These are phyloP conservation scores for Aechmea fasciata DNA, from an alignment of 176 grass and related monocot genomes.

Conservation along the genomic window DNA sequence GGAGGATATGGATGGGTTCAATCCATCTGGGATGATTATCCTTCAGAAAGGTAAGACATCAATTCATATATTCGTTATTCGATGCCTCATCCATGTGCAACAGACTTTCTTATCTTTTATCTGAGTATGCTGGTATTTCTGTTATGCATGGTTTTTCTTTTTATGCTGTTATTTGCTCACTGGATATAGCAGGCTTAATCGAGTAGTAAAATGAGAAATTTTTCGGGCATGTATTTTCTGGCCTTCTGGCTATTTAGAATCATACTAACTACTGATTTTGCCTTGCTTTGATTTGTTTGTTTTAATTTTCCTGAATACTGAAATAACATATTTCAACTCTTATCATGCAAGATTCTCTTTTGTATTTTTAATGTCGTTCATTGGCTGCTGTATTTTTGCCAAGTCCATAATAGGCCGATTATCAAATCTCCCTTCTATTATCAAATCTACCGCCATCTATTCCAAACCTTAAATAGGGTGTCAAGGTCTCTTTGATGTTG, in stretches of 20 bases:
- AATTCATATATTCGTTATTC: conserved; percentile 1
- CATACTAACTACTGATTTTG: background rate
- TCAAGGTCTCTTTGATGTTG: background rate
- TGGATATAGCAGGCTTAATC: too few species aligned
- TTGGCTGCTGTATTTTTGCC: background rate
- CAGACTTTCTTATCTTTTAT: conserved; percentile 8
- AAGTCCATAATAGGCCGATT: background rate
- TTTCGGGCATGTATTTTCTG: too few species aligned
- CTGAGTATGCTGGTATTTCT: too few species aligned
- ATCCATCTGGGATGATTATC: conserved; percentile 94
- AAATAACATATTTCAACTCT: background rate
- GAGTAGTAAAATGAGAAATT: too few species aligned
- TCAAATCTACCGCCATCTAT: background rate
- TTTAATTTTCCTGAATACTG: background rate
- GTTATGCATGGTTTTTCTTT: too few species aligned
- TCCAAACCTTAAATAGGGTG: background rate
- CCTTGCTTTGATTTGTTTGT: background rate
- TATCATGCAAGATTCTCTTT: background rate
- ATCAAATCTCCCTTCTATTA: background rate
- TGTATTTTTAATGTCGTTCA: background rate
- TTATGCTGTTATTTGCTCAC: too few species aligned
- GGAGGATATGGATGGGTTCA: conserved; percentile 78
- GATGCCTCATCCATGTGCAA: background rate
- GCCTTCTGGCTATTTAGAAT: too few species aligned
- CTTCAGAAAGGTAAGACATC: conserved; percentile 71